A percentile compares a stretch with the other conserved stretches of the same genome.
Conservation (phyloP, 768 basidiomycete species). For the Boletus tylopilopsis region DNA sequence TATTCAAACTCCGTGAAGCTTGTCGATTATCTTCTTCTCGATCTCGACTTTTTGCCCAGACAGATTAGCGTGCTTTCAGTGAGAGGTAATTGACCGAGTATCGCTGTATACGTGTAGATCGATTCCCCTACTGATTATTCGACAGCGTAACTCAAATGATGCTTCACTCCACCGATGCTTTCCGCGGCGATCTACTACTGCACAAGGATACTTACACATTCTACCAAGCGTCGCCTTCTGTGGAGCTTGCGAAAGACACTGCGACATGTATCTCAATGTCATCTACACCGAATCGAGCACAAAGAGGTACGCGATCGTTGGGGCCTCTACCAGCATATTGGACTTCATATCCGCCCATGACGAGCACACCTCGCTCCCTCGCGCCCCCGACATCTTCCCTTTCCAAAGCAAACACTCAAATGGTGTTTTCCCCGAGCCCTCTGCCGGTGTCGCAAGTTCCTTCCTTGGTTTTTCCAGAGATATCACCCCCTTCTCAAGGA, state of each 20-base stretch:
- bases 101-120: not conserved
- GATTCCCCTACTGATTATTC: not conserved
- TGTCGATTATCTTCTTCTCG: not conserved
- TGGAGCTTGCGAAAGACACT: not conserved
- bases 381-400: slow-evolving; percentile 13
- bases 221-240: slow-evolving; percentile 4
- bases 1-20: slow-evolving; percentile 14
- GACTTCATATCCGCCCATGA: not conserved
- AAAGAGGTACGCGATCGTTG: not conserved
- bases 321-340: not conserved
- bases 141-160: slow-evolving; percentile 1
- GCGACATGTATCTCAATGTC: not conserved
- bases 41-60: not conserved
- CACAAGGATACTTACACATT: slow-evolving; percentile 4
- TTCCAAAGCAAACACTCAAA: slow-evolving; percentile 4
- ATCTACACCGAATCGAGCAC: slow-evolving; percentile 16
- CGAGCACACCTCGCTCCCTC: slow-evolving; percentile 8
- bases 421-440: slow-evolving; percentile 29
- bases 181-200: slow-evolving; percentile 9
- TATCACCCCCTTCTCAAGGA: slow-evolving; percentile 29
- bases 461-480: slow-evolving; percentile 16
- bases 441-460: slow-evolving; percentile 17
- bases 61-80: slow-evolving; percentile 3
- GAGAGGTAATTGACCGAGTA: slow-evolving; percentile 17
- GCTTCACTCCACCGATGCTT: not conserved